Percentiles rank a stretch among this genome's conserved stretches.
These are phyloP conservation scores for Bothriochloa decipiens DNA, from an alignment of 176 grass and related monocot species.

Conservation along the genomic window DNA sequence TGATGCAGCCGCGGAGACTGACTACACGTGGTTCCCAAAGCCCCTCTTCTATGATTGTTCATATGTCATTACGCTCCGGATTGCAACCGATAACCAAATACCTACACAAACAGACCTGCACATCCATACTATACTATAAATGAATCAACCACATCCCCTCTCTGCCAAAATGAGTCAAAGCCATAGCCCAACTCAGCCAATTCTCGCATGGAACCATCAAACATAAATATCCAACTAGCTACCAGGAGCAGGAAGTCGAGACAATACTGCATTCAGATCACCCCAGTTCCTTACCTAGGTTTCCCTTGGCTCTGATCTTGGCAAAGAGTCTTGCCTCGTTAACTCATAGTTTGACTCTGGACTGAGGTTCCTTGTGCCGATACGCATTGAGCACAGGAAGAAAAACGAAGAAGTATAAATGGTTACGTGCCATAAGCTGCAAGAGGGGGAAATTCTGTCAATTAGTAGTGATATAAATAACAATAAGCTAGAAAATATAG, in stretches of 20 bases:
- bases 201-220: conserved; percentile 2
- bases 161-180: background rate
- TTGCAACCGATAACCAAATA: conserved; percentile 21
- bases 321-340: conserved; percentile 65
- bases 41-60: conserved; percentile 4
- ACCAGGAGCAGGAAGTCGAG: background rate
- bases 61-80: background rate
- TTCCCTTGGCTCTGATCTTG: conserved; percentile 57
- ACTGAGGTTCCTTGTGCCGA: conserved; percentile 40
- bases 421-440: conserved; percentile 95
- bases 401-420: conserved; percentile 98
- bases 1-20: conserved; percentile 26
- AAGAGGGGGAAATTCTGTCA: conserved; percentile 20
- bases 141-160: background rate
- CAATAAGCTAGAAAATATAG: background rate
- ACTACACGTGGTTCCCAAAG: background rate
- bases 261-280: background rate
- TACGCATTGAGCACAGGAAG: conserved; percentile 76
- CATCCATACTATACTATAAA: conserved; percentile 9
- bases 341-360: conserved; percentile 66
- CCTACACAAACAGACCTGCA: background rate
- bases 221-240: background rate
- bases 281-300: conserved; percentile 25
- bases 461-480: conserved; percentile 2
- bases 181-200: conserved; percentile 5